These are phyloP conservation scores for Astathelohania contejeani DNA, from an alignment of 371 early-diverging fungal genomes.

Conservation along the genomic window DNA sequence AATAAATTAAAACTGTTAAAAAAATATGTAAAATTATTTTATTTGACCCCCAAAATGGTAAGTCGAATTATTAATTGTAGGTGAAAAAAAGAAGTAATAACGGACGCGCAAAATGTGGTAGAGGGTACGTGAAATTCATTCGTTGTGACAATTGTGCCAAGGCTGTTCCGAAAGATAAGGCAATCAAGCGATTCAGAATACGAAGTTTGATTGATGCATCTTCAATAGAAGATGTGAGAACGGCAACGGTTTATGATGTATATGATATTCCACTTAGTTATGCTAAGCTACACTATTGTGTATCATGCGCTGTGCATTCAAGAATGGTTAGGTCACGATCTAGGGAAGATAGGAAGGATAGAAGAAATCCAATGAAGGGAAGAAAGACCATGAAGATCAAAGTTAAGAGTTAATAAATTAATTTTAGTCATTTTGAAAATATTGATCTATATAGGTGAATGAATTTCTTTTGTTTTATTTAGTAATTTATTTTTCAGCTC, in stretches of 20 bases:
- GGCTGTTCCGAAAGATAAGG: constrained; percentile 96
- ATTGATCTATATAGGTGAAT: too few species aligned
- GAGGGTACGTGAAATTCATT: constrained; percentile 82
- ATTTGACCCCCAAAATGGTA: too few species aligned
- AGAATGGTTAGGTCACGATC: constrained; percentile 88
- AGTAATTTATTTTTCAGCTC: too few species aligned
- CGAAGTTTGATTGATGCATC: constrained; percentile 92
- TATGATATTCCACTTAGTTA: constrained; percentile 90
- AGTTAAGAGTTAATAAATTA: too few species aligned
- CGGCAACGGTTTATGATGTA: constrained; percentile 76
- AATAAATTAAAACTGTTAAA: too few species aligned
- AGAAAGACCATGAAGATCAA: too few species aligned
- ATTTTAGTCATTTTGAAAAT: too few species aligned
- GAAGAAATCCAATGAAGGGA: constrained; percentile 75
- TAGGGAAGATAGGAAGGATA: constrained; percentile 66
- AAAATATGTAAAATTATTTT: too few species aligned
- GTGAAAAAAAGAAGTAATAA: constrained; percentile 91
- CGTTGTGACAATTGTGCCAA: constrained; percentile 95
- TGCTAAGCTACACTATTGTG: constrained; percentile 86
- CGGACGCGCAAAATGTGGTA: constrained; percentile 91
- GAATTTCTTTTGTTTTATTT: too few species aligned
- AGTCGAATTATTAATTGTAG: too few species aligned
- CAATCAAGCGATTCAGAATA: constrained; percentile 89
- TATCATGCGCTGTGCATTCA: constrained; percentile 91
- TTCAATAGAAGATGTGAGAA: constrained; percentile 79